Evolutionary conservation across 495 filamentous ascomycete genomes (phyloP), one percentile per base, ranked within the genome.

Genomic region (Trichoderma asperelloides): DNA sequence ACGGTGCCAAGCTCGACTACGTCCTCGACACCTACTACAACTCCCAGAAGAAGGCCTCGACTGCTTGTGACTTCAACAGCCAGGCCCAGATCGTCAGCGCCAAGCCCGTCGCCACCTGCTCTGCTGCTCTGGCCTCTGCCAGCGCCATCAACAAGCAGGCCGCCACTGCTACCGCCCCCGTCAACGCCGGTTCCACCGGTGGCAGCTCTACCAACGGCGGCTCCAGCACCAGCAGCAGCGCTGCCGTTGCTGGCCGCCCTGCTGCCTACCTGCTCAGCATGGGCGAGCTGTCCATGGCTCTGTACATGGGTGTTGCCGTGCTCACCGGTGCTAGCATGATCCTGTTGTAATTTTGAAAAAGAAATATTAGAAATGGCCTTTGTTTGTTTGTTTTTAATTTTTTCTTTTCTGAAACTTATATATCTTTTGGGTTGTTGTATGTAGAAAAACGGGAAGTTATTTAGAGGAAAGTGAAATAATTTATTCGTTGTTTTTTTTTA

Each of bases 21-120:
- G 89, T 87, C 40, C 82, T 97, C 69, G 88, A 96, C 79, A 69
- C 78, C 67, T 98, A 96, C 82, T 95, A 93, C 78, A 75, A 81
- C 18, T 79, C 80, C 72, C 88, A 92, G 79, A 78, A 78, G 67
- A 72, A 75, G 51, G 79, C 75, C 64, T 73, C 78, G 25, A 74
- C 76, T 45, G 89, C 92, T 33, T 98, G 95, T 74, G 81, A 87
- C 78, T 98, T 97, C 78, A 77, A 81, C 63, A 74, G 75, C 69
- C 68, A 76, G 70, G 79, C 78, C 23, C 63, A 69, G 7, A 39
- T 76, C 16, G 64, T 63, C 40, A 28, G 68, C 63, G 23, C 57
- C 18, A 64, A 64, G 47, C 63, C 69, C 21, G 49, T 47, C 64
- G 64, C 55, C 25, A 57, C 68, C 11, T 77, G 78, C 69, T 70